phyloP scores from a whole-genome alignment of 2,329 filamentous ascomycete species.

The Cyphellophora attinorum region DNA sequence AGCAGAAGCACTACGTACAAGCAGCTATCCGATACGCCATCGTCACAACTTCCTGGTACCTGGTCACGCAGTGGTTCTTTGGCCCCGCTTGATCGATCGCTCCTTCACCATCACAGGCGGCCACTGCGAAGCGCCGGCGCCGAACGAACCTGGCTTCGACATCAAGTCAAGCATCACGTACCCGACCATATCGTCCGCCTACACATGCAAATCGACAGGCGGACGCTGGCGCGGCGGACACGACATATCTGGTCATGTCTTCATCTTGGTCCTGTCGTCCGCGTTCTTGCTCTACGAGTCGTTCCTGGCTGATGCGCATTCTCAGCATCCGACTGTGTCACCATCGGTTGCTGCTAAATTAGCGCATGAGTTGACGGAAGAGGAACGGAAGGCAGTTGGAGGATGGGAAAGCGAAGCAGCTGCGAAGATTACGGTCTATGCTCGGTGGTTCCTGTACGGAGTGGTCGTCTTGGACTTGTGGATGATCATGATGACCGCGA shows the following conservation, averaged over 20 bases:
- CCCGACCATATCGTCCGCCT: constrained; percentile 48
- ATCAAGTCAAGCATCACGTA: constrained; percentile 23
- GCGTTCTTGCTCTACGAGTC: constrained; percentile 76
- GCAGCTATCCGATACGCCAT: constrained; percentile 59
- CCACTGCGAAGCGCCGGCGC: constrained; percentile 52
- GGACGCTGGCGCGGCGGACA: constrained; percentile 88
- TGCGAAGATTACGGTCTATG: constrained; percentile 47
- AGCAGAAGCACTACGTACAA: constrained; percentile 28
- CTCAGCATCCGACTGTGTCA: constrained; percentile 16
- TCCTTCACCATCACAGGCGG: constrained; percentile 84
- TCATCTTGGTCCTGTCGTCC: constrained; percentile 77
- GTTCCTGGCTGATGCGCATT: constrained; percentile 52
- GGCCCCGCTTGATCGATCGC: constrained; percentile 83
- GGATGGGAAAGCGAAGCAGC: constrained; percentile 28
- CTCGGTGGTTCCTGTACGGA: constrained; percentile 36
- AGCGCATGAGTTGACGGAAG: constrained; percentile 32
- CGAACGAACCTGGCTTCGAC: constrained; percentile 6
- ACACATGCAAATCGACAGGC: constrained; percentile 72
- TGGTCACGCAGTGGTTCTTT: constrained; percentile 95
- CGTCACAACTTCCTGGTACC: constrained; percentile 70
- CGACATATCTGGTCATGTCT: constrained; percentile 92
- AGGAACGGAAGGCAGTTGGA: constrained; percentile 24
- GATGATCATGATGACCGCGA: constrained; percentile 98
- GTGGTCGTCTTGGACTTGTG: constrained; percentile 70
- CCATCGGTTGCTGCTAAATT: constrained; percentile 36